Evolutionary conservation across 306 rosid genomes (phyloP).

Genomic region (Vigna trinervia): DNA sequence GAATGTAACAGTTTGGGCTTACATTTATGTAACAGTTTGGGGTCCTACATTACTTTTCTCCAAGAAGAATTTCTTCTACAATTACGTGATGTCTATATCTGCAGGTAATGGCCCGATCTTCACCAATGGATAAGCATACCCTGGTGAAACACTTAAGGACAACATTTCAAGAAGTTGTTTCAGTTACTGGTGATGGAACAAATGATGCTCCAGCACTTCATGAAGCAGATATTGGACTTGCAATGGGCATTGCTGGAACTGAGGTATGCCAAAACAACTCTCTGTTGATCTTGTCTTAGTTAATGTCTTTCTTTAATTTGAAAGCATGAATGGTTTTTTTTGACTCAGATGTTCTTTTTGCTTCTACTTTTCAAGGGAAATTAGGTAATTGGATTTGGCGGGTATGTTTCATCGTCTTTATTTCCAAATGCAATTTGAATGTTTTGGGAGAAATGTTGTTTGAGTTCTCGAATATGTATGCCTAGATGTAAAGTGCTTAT

Average conservation of each 20-base stretch:
- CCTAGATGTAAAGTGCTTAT: constrained; percentile 21
- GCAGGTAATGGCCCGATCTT: constrained; percentile 97
- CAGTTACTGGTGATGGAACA: constrained; percentile 98
- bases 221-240: constrained; percentile 99
- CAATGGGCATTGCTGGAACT: constrained; percentile 99
- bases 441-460: constrained; percentile 28
- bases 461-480: constrained; percentile 12
- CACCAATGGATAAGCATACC: constrained; percentile 96
- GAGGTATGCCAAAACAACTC: constrained; percentile 61
- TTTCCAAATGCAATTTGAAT: constrained; percentile 37
- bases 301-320: constrained; percentile 24
- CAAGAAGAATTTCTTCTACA: constrained; percentile 29
- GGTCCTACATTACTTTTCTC: constrained; percentile 12
- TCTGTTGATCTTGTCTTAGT: constrained; percentile 16
- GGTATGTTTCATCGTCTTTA: constrained; percentile 24
- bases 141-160: constrained; percentile 85
- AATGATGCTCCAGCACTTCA: constrained; percentile 99
- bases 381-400: neutral
- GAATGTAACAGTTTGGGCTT: too few species aligned
- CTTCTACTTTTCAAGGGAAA: constrained; percentile 14
- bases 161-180: constrained; percentile 91
- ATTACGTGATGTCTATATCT: constrained; percentile 42
- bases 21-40: neutral
- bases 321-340: neutral
- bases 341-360: constrained; percentile 21